Evolutionary conservation across 2,329 filamentous ascomycete genomes (phyloP).

Genomic region (Calycina herbarum): DNA sequence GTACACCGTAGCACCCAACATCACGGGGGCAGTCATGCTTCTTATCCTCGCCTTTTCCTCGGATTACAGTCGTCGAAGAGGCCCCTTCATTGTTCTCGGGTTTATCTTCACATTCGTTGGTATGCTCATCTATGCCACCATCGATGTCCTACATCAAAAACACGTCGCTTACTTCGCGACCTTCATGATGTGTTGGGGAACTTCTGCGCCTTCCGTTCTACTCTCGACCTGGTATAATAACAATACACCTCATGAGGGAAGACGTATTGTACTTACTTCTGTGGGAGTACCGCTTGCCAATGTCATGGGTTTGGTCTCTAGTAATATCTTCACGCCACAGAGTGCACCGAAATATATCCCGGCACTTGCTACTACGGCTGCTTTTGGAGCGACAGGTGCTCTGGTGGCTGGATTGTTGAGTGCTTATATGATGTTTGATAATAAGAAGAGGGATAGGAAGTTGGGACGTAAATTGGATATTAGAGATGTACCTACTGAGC

Average conservation of each 20-base stretch:
- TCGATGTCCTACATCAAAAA: conserved; percentile 53
- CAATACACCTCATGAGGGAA: conserved; percentile 64
- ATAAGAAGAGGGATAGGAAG: conserved; percentile 31
- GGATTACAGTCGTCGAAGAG: conserved; percentile 48
- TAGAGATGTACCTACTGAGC: conserved; percentile 55
- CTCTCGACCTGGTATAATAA: conserved; percentile 54
- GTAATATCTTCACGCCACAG: conserved; percentile 65
- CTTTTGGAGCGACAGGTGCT: conserved; percentile 62
- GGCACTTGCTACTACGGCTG: conserved; percentile 64
- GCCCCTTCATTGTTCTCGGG: conserved; percentile 72
- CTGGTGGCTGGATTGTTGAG: conserved; percentile 56
- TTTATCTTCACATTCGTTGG: conserved; percentile 75
- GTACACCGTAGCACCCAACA: conserved; percentile 79
- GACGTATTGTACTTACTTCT: conserved; percentile 59
- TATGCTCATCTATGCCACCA: conserved; percentile 75
- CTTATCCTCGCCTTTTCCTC: conserved; percentile 71
- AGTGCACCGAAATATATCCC: conserved; percentile 67
- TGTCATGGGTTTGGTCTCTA: conserved; percentile 67
- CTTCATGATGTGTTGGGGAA: conserved; percentile 64
- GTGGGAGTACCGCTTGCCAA: conserved; percentile 64
- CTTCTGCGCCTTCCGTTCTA: conserved; percentile 34
- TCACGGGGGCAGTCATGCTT: conserved; percentile 71
- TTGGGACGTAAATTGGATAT: conserved; percentile 33
- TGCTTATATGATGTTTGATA: conserved; percentile 61
- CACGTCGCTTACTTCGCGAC: conserved; percentile 63